These are phyloP conservation scores for Fusarium sp. DNA, from an alignment of 2,329 filamentous ascomycete species.

Conservation along the genomic window DNA sequence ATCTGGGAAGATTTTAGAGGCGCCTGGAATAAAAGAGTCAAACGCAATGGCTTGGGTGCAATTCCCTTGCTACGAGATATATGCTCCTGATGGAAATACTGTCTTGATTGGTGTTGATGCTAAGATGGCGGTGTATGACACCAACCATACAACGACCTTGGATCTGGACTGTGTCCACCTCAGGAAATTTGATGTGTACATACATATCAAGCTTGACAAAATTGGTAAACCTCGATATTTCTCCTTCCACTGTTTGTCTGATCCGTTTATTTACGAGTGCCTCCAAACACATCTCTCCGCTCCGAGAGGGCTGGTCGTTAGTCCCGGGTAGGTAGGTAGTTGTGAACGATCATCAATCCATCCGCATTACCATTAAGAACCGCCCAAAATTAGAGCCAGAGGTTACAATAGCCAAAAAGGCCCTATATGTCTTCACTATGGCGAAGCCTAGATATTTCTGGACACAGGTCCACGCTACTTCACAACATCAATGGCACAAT, in stretches of 20 bases:
- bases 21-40: not conserved
- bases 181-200: not conserved
- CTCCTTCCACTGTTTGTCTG: accelerated
- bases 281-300: accelerated
- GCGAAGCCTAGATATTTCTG: not conserved
- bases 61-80: not conserved
- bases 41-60: not conserved
- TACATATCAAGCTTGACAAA: not conserved
- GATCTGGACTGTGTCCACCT: too few species aligned
- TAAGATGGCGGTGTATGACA: not conserved
- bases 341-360: not conserved
- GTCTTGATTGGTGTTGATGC: not conserved
- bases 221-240: not conserved
- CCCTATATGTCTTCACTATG: too few species aligned
- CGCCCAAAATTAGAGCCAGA: not conserved
- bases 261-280: not conserved
- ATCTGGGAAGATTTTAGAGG: not conserved
- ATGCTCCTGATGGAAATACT: not conserved
- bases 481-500: not conserved
- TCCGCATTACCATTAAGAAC: not conserved
- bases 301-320: not conserved
- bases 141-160: not conserved
- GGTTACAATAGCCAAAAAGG: not conserved
- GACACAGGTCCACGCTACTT: too few species aligned
- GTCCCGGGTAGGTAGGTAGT: not conserved